Conservation (phyloP, 805 yeast species). For the Komagataella pastoris region DNA sequence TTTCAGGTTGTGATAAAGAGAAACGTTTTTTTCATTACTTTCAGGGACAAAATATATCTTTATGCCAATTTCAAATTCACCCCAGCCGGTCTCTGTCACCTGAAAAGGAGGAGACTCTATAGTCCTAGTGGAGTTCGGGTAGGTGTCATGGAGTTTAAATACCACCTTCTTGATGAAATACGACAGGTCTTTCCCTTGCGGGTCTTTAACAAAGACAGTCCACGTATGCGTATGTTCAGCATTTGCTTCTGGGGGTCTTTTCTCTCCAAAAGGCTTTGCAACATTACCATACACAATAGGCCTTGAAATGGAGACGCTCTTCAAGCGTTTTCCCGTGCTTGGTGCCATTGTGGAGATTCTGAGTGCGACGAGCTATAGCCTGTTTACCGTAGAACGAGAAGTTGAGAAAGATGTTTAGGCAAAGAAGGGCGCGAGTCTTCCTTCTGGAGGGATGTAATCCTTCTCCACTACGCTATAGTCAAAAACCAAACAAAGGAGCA, state of each 20-base stretch:
- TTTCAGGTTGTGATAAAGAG: constrained; percentile 78
- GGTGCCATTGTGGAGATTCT: not conserved
- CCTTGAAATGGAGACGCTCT: constrained; percentile 56
- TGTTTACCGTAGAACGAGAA: not conserved
- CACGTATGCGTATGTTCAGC: constrained; percentile 89
- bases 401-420: not conserved
- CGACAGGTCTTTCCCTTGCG: constrained; percentile 67
- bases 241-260: constrained; percentile 51
- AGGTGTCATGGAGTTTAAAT: constrained; percentile 91
- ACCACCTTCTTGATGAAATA: constrained; percentile 81
- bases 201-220: constrained; percentile 85
- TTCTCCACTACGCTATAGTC: not conserved
- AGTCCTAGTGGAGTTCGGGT: constrained; percentile 73
- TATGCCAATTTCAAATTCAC: constrained; percentile 89
- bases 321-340: not conserved
- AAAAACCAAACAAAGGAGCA: not conserved
- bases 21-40: constrained; percentile 77
- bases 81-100: constrained; percentile 98
- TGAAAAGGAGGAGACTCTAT: constrained; percentile 88
- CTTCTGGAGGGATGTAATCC: not conserved
- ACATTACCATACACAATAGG: constrained; percentile 77
- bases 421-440: not conserved
- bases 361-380: not conserved
- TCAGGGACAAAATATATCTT: constrained; percentile 80
- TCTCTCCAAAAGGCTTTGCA: constrained; percentile 51